Conservation (phyloP, 176 grass and related monocot species). For the Carex parvula region DNA sequence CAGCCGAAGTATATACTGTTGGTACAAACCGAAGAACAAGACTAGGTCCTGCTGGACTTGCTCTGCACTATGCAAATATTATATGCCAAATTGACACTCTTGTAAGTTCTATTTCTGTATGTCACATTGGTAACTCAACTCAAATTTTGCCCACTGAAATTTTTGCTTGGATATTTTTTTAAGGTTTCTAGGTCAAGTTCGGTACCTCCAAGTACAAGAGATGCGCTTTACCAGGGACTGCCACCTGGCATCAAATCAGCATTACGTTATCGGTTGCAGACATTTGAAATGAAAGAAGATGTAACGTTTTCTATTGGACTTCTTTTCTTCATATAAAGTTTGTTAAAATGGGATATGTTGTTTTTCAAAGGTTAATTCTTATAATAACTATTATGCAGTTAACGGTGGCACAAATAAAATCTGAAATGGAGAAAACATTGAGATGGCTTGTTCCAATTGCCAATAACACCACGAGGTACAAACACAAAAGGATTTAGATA, state of each 20-base stretch:
- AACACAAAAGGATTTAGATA: background rate
- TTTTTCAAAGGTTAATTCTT: background rate
- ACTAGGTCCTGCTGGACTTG: constrained; percentile 93
- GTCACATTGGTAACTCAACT: constrained; percentile 2
- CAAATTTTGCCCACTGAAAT: background rate
- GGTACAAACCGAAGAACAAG: constrained; percentile 43
- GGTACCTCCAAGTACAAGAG: constrained; percentile 56
- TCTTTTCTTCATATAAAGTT: background rate
- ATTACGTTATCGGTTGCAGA: constrained; percentile 42
- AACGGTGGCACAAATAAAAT: constrained; percentile 51
- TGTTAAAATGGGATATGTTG: background rate
- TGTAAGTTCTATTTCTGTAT: constrained; percentile 55
- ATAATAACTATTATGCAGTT: constrained; percentile 31
- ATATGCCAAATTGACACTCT: constrained; percentile 92
- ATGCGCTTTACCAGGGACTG: constrained; percentile 65
- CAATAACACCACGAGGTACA: constrained; percentile 70
- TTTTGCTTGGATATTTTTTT: background rate
- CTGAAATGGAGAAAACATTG: constrained; percentile 65
- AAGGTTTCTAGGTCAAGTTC: constrained; percentile 71
- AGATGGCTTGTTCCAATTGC: constrained; percentile 73
- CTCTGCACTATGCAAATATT: constrained; percentile 92
- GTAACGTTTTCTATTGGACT: constrained; percentile 35
- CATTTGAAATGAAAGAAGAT: constrained; percentile 40
- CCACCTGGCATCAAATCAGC: constrained; percentile 58
- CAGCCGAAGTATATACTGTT: constrained; percentile 47